Conservation (phyloP, 2,329 filamentous ascomycete species). For the Furcasterigmium furcatum region DNA sequence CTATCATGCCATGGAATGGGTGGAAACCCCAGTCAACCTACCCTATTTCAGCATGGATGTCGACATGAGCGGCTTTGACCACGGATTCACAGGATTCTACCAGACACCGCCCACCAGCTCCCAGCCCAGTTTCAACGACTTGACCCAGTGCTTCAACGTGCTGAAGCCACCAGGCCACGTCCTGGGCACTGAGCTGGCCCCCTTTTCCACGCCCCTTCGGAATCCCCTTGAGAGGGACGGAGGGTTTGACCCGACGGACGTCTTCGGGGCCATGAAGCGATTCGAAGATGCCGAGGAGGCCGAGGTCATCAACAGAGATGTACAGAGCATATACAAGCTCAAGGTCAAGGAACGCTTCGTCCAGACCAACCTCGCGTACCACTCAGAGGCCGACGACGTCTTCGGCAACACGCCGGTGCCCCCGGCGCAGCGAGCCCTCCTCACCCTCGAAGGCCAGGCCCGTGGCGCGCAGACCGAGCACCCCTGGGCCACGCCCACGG, state of each 20-base stretch:
- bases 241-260: too few species aligned
- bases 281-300: too few species aligned
- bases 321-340: too few species aligned
- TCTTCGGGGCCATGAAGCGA: too few species aligned
- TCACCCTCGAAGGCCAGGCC: constrained; percentile 2
- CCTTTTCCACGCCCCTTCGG: neutral
- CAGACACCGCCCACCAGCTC: too few species aligned
- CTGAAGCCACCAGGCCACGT: neutral
- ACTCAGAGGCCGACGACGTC: neutral
- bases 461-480: neutral
- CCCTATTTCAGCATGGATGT: too few species aligned
- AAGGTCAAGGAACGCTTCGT: constrained; percentile 6
- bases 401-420: constrained; percentile 1
- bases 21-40: too few species aligned
- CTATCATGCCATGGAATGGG: too few species aligned
- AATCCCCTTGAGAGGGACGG: too few species aligned
- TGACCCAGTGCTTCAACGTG: neutral
- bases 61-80: too few species aligned
- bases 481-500: constrained; percentile 1
- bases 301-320: too few species aligned
- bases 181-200: neutral
- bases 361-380: neutral
- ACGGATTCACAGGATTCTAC: too few species aligned
- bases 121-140: neutral
- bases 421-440: constrained; percentile 1